phyloP scores from a whole-genome alignment of 1,139 yeast species.

The Candida neerlandica region DNA sequence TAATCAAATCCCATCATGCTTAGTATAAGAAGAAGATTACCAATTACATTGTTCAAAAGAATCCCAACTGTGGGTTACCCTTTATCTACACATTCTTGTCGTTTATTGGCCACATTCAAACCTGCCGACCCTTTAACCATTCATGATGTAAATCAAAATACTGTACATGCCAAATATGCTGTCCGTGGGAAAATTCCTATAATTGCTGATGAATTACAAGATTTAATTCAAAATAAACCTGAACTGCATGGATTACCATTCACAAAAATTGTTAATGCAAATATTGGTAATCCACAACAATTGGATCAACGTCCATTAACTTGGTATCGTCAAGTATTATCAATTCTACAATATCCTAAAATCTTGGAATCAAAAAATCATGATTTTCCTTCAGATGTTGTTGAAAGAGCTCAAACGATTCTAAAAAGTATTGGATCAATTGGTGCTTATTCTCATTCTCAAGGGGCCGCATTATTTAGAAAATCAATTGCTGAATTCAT shows the following conservation, averaged over 20 bases:
- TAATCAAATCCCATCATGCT: not conserved
- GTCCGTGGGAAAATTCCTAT: constrained; percentile 94
- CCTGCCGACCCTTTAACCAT: constrained; percentile 26
- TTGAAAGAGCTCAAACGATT: constrained; percentile 65
- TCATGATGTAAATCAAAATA: constrained; percentile 66
- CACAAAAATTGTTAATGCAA: constrained; percentile 76
- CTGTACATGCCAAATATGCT: constrained; percentile 88
- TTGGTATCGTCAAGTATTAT: constrained; percentile 90
- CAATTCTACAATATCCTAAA: constrained; percentile 83
- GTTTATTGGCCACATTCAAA: constrained; percentile 17
- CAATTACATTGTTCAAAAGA: not conserved
- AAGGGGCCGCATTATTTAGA: constrained; percentile 76
- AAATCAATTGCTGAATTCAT: constrained; percentile 82
- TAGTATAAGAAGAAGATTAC: not conserved
- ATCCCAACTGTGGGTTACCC: not conserved
- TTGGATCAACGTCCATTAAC: constrained; percentile 91
- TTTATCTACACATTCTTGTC: not conserved
- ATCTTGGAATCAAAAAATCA: constrained; percentile 42
- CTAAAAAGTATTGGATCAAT: constrained; percentile 72
- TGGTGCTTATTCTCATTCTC: constrained; percentile 94
- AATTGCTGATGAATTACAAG: constrained; percentile 81
- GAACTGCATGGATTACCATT: constrained; percentile 74
- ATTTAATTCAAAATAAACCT: constrained; percentile 46
- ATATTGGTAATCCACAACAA: constrained; percentile 97
- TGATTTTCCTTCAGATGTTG: constrained; percentile 68